Evolutionary conservation across 2,329 filamentous ascomycete species (phyloP).

Genomic region (Calonectria pseudoturangicola): DNA sequence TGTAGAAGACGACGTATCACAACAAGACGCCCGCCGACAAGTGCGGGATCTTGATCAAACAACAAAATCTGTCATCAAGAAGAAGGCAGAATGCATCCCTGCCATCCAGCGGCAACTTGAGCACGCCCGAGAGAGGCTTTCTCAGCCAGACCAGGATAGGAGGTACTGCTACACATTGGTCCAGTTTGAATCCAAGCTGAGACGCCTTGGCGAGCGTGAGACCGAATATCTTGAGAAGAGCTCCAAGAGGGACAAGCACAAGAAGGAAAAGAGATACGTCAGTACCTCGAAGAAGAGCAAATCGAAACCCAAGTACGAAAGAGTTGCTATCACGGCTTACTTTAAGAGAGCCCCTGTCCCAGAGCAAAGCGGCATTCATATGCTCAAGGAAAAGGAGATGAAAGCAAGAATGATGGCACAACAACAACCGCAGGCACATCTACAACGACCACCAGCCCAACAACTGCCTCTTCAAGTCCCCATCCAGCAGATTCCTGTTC

Average conservation of each 20-base stretch:
- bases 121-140: slow-evolving; percentile 59
- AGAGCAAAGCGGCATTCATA: slow-evolving; percentile 55
- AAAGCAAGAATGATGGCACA: slow-evolving; percentile 20
- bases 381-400: slow-evolving; percentile 52
- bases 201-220: slow-evolving; percentile 49
- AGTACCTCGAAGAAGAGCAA: slow-evolving; percentile 49
- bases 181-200: slow-evolving; percentile 66
- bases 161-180: slow-evolving; percentile 64
- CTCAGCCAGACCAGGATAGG: slow-evolving; percentile 58
- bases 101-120: slow-evolving; percentile 66
- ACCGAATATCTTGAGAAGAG: slow-evolving; percentile 41
- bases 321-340: slow-evolving; percentile 66
- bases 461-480: neutral
- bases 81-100: slow-evolving; percentile 60
- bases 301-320: slow-evolving; percentile 59
- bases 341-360: slow-evolving; percentile 64
- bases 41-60: slow-evolving; percentile 62
- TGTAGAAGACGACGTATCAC: slow-evolving; percentile 61
- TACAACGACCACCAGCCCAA: slow-evolving; percentile 11
- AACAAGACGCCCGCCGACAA: slow-evolving; percentile 60
- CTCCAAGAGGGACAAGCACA: slow-evolving; percentile 44
- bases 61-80: slow-evolving; percentile 59
- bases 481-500: slow-evolving; percentile 3
- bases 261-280: slow-evolving; percentile 47
- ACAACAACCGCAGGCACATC: slow-evolving; percentile 11